Evolutionary conservation across 139 green algal species (phyloP).

Genomic region (Chlorella vulgaris): DNA sequence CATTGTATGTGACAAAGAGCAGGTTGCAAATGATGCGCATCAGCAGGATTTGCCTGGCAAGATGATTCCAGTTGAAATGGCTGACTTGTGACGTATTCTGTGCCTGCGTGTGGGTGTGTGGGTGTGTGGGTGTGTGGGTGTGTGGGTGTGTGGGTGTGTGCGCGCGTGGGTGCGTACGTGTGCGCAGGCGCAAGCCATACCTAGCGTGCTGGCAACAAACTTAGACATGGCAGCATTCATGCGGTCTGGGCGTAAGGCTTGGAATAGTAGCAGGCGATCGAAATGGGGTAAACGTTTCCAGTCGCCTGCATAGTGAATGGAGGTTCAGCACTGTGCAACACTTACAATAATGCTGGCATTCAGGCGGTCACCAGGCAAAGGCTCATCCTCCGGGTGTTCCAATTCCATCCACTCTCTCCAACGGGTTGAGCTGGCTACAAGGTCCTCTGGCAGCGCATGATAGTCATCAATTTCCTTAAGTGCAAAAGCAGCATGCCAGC

Average conservation of each 20-base stretch:
- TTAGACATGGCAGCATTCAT: slow-evolving; percentile 80
- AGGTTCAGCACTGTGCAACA: not conserved
- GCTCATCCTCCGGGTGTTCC: slow-evolving; percentile 88
- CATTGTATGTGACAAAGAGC: not conserved
- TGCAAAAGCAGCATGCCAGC: slow-evolving; percentile 64
- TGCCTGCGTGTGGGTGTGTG: not conserved
- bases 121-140: not conserved
- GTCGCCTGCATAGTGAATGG: slow-evolving; percentile 55
- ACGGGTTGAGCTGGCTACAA: slow-evolving; percentile 81
- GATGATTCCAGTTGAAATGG: slow-evolving; percentile 82
- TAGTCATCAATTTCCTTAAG: slow-evolving; percentile 87
- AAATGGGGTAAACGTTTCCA: slow-evolving; percentile 93
- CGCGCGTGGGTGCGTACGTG: not conserved
- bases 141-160: not conserved
- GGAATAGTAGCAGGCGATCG: slow-evolving; percentile 82
- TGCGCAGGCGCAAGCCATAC: slow-evolving; percentile 15
- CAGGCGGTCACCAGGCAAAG: slow-evolving; percentile 61
- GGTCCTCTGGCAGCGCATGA: slow-evolving; percentile 78
- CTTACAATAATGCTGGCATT: not conserved
- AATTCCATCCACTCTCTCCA: slow-evolving; percentile 94
- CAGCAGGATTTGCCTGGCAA: slow-evolving; percentile 43
- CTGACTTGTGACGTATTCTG: slow-evolving; percentile 65
- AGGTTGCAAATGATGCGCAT: not conserved
- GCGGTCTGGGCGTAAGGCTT: slow-evolving; percentile 85
- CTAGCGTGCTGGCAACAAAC: slow-evolving; percentile 85